Evolutionary conservation across 805 yeast species (phyloP).

Genomic region (Debaryomyces hansenii): DNA sequence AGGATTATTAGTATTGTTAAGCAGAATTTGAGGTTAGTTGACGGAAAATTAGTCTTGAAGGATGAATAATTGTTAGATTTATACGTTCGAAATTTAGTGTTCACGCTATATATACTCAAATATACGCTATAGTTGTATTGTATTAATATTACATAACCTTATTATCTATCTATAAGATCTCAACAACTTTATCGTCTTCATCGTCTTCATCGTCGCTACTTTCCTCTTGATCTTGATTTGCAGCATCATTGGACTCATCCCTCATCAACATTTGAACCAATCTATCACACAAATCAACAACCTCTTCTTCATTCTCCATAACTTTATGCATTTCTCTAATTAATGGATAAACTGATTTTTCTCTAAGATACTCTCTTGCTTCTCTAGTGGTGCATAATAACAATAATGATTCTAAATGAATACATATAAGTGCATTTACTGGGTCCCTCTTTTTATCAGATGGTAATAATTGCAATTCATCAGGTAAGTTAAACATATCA

Average conservation of each 20-base stretch:
- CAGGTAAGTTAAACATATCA: slow-evolving; percentile 85
- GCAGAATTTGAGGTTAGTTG: slow-evolving; percentile 54
- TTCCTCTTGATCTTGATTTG: slow-evolving; percentile 43
- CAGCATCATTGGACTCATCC: slow-evolving; percentile 61
- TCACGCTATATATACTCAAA: background rate
- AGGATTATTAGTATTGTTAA: slow-evolving; percentile 59
- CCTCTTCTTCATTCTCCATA: slow-evolving; percentile 28
- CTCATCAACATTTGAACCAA: slow-evolving; percentile 89
- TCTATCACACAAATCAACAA: slow-evolving; percentile 75
- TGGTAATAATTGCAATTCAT: slow-evolving; percentile 77
- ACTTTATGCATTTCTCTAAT: slow-evolving; percentile 82
- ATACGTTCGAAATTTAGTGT: background rate
- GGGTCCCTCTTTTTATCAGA: slow-evolving; percentile 80
- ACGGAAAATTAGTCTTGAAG: slow-evolving; percentile 45
- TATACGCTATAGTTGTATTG: background rate
- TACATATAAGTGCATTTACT: slow-evolving; percentile 57
- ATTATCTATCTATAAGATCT: slow-evolving; percentile 39
- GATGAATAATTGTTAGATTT: slow-evolving; percentile 15
- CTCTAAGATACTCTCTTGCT: slow-evolving; percentile 75
- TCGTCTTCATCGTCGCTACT: slow-evolving; percentile 48
- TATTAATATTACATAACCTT: no score
- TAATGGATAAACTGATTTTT: slow-evolving; percentile 81
- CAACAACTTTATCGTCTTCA: slow-evolving; percentile 48
- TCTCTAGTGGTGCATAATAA: slow-evolving; percentile 73
- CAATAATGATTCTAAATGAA: slow-evolving; percentile 77